Percentiles rank a stretch among this genome's conserved stretches.
phyloP scores from a whole-genome alignment of 345 rosid genomes.

The Pelargonium nanum region DNA sequence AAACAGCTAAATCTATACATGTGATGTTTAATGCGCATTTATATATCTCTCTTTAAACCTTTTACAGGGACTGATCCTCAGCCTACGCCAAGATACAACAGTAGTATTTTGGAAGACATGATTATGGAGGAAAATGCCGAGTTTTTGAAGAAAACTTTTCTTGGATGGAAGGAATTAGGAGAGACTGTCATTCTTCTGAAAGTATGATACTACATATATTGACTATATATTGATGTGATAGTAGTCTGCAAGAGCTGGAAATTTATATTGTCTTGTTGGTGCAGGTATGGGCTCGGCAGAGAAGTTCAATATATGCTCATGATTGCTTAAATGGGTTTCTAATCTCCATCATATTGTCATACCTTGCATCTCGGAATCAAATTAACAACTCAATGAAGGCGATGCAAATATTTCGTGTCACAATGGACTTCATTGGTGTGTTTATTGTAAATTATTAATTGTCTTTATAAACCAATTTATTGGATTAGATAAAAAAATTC shows the following conservation, averaged over 20 bases:
- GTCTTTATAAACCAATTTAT: background rate
- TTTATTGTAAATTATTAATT: background rate
- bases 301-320: constrained; percentile 60
- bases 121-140: constrained; percentile 52
- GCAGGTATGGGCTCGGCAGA: constrained; percentile 85
- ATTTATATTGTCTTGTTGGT: constrained; percentile 10
- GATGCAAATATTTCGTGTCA: constrained; percentile 59
- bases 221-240: constrained; percentile 2
- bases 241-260: background rate
- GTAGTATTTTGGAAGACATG: constrained; percentile 84
- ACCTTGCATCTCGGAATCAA: constrained; percentile 49
- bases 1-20: constrained; percentile 6
- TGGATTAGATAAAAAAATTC: too few species aligned
- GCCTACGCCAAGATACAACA: constrained; percentile 66
- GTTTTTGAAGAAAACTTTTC: constrained; percentile 43
- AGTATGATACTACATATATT: constrained; percentile 24
- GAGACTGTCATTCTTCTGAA: constrained; percentile 69
- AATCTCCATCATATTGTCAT: constrained; percentile 55
- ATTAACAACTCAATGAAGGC: constrained; percentile 56
- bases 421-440: constrained; percentile 71
- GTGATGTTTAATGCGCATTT: constrained; percentile 5
- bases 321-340: constrained; percentile 84
- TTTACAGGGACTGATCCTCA: constrained; percentile 33
- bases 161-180: constrained; percentile 53
- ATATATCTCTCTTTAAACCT: constrained; percentile 7